Conservation (phyloP, 225 moss, liverwort and hornwort genomes). For the Rhytidiadelphus loreus region DNA sequence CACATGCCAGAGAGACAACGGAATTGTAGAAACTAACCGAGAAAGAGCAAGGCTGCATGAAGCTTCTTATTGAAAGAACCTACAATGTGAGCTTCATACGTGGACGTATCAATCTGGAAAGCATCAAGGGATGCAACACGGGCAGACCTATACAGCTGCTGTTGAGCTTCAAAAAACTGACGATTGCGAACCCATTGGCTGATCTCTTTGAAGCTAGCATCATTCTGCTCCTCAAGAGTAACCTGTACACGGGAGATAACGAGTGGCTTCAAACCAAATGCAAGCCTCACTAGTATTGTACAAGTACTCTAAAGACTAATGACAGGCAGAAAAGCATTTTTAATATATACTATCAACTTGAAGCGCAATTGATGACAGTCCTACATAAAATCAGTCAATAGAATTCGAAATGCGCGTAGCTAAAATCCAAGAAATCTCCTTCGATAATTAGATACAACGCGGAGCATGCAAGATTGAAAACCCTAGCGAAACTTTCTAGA, state of each 20-base stretch:
- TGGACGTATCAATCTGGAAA: neutral
- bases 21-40: conserved; percentile 43
- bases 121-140: conserved; percentile 19
- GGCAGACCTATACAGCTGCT: conserved; percentile 46
- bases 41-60: conserved; percentile 81
- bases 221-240: conserved; percentile 72
- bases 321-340: neutral
- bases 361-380: neutral
- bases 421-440: neutral
- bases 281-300: neutral
- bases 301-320: neutral
- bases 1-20: neutral
- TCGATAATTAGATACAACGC: neutral
- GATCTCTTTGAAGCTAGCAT: conserved; percentile 58
- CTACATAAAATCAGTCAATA: neutral
- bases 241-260: conserved; percentile 26
- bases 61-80: conserved; percentile 63
- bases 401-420: neutral
- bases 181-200: conserved; percentile 77
- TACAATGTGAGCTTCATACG: conserved; percentile 22
- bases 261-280: neutral
- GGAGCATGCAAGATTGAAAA: neutral
- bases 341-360: neutral
- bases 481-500: neutral
- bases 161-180: conserved; percentile 67